Base-by-base conservation (phyloP, 306 rosid species). In the Coriaria nepalensis region DNA sequence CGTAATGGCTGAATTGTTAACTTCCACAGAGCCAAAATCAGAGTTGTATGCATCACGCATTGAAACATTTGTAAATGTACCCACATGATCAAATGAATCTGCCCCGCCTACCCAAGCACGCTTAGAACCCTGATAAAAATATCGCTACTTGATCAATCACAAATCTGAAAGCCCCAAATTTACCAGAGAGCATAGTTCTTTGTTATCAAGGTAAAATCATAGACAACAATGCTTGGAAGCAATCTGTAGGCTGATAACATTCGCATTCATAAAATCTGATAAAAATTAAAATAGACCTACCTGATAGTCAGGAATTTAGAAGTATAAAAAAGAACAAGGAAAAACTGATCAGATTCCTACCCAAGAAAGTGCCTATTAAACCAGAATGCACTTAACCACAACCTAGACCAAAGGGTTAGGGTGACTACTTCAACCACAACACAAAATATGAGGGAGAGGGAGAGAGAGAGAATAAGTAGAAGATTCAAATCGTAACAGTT, bases 21-120 rank as follows among this genome's bases (percentile, higher is more conserved):
- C 72, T 64, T 79, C 93, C 69, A 73, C 51, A 52, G 97, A 81
- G 72, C 79, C 81, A 78, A 72, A 71, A 60, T 81, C 90, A 59
- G 97, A 78, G 66, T 76, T 81, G 72, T 66, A 78, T 6, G 78
- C 76, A 68, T 74, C 92, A 67, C 73, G 95, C 62, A 63, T 46
- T 33, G 78, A 74, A 64, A 60, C 73, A 77, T 63, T 72, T 50
- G 83, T 50, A 69, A 78, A 54, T n/a, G 71, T 68, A 65, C 78
- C 82, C 68, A 52, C 69, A 62, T 65, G 82, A 58, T 75, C 81
- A 53, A 72, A 65, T 37, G 88, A 70, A 43, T 76, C 93, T 11
- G 67, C 61, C 67, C 67, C 62, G 55, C 87, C 95, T 56, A 68
- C 33, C 68, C 97, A 82, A 63, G 84, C 57, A 36, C 95, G 78